Base-by-base conservation (phyloP, 2,329 filamentous ascomycete species). In the Geosmithia flava region DNA sequence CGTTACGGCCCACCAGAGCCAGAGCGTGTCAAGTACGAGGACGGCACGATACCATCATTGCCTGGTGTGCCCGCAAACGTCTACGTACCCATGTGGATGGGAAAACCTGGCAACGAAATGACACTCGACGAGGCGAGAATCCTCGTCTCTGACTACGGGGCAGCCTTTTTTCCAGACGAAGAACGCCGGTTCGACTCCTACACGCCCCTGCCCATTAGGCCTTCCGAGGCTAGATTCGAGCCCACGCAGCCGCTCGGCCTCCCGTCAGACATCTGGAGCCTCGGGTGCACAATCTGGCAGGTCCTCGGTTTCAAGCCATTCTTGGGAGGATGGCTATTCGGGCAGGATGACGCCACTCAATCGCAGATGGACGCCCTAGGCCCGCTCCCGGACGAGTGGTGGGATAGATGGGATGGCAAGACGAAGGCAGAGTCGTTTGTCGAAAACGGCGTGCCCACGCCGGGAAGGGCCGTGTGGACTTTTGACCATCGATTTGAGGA, bases 221-320 rank as follows among this genome's bases (percentile, higher is more conserved):
- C 63, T 11, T 65, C 63, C 0, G 65, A 67, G 49, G 54, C 51
- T 33, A 51, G 54, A 2, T 68, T 69, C 50, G 59, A 66, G 37
- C 57, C 61, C 20, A 53, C 49, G 10, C 55, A 48, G 8, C 57
- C 64, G 13, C 54, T 68, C 3, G 60, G 60, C 2, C 64, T 58
- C 41, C 20, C 59, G 20, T 61, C 62, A 0, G 66, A 69, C 42
- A 64, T 68, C 17, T 69, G 66, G 67, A 63, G 57, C 7, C 60
- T 69, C 11, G 62, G 55, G 0, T 64, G 58, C 48, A 48, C 58
- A 0, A 63, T 68, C 43, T 69, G 59, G 59, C 47, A 50, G n/a
- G 58, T 68, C 19, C 51, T 69, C 8, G 27, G 60, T 52, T 4
- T 49, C 50, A 20, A 48, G 47, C 19, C 45, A 49, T 1, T 46